Base-by-base conservation (phyloP, 2,329 filamentous ascomycete species). In the Eutypella sp. region DNA sequence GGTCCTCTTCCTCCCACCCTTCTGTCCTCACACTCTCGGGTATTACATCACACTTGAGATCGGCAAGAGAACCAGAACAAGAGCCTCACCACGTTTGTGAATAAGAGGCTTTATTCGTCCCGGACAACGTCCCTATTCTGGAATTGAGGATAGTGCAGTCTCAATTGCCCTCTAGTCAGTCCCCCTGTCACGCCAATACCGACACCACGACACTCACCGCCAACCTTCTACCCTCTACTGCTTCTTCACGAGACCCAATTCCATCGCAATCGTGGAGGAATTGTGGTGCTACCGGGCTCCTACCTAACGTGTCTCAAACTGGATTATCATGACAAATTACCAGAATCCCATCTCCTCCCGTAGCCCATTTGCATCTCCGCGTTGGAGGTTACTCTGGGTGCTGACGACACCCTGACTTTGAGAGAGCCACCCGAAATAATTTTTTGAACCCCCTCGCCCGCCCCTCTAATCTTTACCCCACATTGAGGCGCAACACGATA, bases 281-380 rank as follows among this genome's bases (percentile, higher is more conserved):
- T 51, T 54, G 56, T 53, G 57, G 59, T 57, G 54, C 54, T 51
- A 43, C 55, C 55, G 52, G 57, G 53, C 57, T 57, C 49, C 52
- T 47, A 58, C 47, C 51, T 49, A 49, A 48, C 49, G 53, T 33
- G 45, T 47, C 41, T 40, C 47, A 50, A 56, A 57, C 56, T 54
- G 63, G 54, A 66, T 56, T 72, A 74, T 71, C 68, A 74, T 73
- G 70, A 70, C 65, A 63, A 66, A 63, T 64, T 67, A 68, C 62
- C 66, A 60, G 60, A 65, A 58, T 52, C 59, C 63, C 56, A 59
- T 58, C 50, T 58, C 65, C 53, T 61, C 57, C 62, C 66, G 61
- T 60, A 65, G 59, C 51, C 60, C 63, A 56, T 59, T 58, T 49
- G 57, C 65, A 59, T 70, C 67, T 68, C 70, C 67, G 63, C 62